Conservation (phyloP, 192 early-diverging fungal species). For the Backusella sp. region DNA sequence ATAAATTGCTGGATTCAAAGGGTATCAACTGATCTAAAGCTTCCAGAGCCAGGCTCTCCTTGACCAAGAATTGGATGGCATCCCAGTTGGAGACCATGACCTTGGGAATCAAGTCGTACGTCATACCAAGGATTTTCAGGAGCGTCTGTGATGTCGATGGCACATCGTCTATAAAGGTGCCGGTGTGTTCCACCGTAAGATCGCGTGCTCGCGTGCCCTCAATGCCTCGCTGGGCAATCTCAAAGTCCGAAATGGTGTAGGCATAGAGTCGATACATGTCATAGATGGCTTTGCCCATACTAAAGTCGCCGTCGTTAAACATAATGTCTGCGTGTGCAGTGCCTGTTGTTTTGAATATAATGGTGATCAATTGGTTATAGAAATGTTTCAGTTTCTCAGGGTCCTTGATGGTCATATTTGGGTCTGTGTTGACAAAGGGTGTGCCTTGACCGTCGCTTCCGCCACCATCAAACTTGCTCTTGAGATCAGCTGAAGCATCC, state of each 20-base stretch:
- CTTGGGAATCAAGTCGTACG: slow-evolving; percentile 20
- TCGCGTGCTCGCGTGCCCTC: slow-evolving; percentile 39
- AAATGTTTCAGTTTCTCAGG: not conserved
- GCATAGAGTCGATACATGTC: slow-evolving; percentile 59
- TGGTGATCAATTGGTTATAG: slow-evolving; percentile 19
- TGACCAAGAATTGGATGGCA: not conserved
- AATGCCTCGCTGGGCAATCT: slow-evolving; percentile 70
- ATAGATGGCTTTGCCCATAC: slow-evolving; percentile 21
- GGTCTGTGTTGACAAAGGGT: not conserved
- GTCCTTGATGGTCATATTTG: slow-evolving; percentile 12
- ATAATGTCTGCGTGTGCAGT: not conserved
- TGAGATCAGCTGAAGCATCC: not conserved
- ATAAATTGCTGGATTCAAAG: not conserved
- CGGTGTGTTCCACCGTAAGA: slow-evolving; percentile 30
- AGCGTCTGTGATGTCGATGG: slow-evolving; percentile 62
- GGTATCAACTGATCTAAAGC: not conserved
- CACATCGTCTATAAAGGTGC: slow-evolving; percentile 64
- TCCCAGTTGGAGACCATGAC: slow-evolving; percentile 9
- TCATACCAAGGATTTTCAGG: slow-evolving; percentile 67
- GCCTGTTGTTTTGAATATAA: not conserved
- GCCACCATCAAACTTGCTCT: not conserved
- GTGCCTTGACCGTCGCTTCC: not conserved
- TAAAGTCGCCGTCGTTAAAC: slow-evolving; percentile 10
- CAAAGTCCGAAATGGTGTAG: slow-evolving; percentile 67
- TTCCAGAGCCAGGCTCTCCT: slow-evolving; percentile 11